phyloP scores from a whole-genome alignment of 805 yeast species.

The Candida mattraensis region DNA sequence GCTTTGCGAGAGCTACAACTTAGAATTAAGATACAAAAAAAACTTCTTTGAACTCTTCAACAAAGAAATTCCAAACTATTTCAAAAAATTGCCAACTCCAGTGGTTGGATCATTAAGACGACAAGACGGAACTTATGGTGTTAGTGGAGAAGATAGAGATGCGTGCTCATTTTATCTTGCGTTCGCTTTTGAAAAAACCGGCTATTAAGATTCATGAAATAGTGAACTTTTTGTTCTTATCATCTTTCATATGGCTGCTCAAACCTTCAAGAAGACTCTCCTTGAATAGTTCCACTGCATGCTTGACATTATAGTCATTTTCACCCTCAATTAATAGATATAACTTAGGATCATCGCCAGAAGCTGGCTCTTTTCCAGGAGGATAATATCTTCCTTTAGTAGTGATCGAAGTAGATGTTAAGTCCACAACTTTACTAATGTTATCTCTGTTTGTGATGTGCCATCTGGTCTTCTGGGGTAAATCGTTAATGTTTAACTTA shows the following conservation, averaged over 20 bases:
- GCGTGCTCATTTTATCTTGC: slow-evolving; percentile 82
- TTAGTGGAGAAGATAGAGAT: slow-evolving; percentile 87
- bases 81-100: slow-evolving; percentile 53
- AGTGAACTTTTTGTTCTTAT: slow-evolving; percentile 18
- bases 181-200: slow-evolving; percentile 68
- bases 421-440: slow-evolving; percentile 61
- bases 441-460: slow-evolving; percentile 67
- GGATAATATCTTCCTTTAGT: slow-evolving; percentile 78
- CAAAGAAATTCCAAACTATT: slow-evolving; percentile 71
- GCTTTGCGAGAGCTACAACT: slow-evolving; percentile 79
- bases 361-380: slow-evolving; percentile 53
- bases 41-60: slow-evolving; percentile 82
- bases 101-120: slow-evolving; percentile 68
- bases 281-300: slow-evolving; percentile 59
- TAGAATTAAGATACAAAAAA: slow-evolving; percentile 69
- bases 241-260: slow-evolving; percentile 21
- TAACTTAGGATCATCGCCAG: slow-evolving; percentile 67
- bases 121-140: slow-evolving; percentile 78
- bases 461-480: slow-evolving; percentile 83
- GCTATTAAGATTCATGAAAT: slow-evolving; percentile 18
- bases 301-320: slow-evolving; percentile 54
- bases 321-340: slow-evolving; percentile 77
- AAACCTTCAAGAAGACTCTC: slow-evolving; percentile 54
- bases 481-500: slow-evolving; percentile 74
- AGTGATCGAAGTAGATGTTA: slow-evolving; percentile 75